A percentile compares a stretch with the other conserved stretches of the same genome.
Evolutionary conservation across 2,329 filamentous ascomycete genomes (phyloP).

Genomic region (Nemania abortiva): DNA sequence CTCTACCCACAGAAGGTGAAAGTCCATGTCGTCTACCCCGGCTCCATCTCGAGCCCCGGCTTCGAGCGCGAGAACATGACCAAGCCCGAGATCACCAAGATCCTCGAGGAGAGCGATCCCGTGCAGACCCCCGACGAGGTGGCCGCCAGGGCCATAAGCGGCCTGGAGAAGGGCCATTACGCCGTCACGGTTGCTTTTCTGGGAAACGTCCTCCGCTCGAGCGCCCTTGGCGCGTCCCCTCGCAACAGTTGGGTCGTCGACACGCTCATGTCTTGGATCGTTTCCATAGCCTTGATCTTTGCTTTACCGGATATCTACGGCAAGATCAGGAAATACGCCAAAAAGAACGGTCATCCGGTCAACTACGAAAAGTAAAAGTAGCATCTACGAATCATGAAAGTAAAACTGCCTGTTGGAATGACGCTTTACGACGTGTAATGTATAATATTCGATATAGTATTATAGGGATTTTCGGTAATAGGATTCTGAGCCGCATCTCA

Average conservation of each 20-base stretch:
- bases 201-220: constrained; percentile 77
- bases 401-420: constrained; percentile 40
- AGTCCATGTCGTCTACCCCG: constrained; percentile 85
- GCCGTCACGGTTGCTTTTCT: constrained; percentile 81
- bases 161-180: constrained; percentile 84
- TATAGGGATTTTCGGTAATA: not conserved
- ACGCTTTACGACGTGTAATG: constrained; percentile 16
- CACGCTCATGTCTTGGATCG: constrained; percentile 66
- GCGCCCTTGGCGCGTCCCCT: constrained; percentile 65
- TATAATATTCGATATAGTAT: constrained; percentile 15
- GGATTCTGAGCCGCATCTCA: not conserved
- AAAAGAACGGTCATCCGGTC: constrained; percentile 69
- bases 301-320: constrained; percentile 67
- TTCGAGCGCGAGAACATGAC: constrained; percentile 78
- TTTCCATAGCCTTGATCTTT: constrained; percentile 69
- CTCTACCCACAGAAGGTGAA: constrained; percentile 87
- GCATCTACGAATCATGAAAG: constrained; percentile 22
- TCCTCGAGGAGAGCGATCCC: constrained; percentile 85
- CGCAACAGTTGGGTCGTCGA: constrained; percentile 72
- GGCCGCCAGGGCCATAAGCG: constrained; percentile 75
- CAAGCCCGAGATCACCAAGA: constrained; percentile 84
- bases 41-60: constrained; percentile 83
- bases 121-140: constrained; percentile 83
- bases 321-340: constrained; percentile 68
- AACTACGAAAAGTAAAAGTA: constrained; percentile 56